Evolutionary conservation across 352 stramenopile species (phyloP).

Genomic region (Globisporangium paroecandrum): DNA sequence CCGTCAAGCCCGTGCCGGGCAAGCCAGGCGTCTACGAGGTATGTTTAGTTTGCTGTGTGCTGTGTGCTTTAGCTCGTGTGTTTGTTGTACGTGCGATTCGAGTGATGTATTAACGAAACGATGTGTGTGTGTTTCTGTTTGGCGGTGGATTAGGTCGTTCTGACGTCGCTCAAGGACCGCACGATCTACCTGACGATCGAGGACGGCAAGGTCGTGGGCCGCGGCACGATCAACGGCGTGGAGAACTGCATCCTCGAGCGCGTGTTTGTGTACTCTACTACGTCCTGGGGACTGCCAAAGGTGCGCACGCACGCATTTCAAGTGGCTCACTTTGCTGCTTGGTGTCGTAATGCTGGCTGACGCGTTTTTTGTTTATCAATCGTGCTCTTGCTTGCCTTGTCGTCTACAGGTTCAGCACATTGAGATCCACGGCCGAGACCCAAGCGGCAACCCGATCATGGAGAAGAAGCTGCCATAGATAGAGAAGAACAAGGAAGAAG

Average conservation of each 20-base stretch:
- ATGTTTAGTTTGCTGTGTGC: neutral
- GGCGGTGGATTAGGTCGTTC: constrained; percentile 26
- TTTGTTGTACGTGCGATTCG: constrained; percentile 1
- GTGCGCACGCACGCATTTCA: constrained; percentile 3
- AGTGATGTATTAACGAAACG: neutral
- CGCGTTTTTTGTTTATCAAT: neutral
- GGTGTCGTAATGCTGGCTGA: neutral
- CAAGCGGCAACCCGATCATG: constrained; percentile 59
- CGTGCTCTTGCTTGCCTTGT: neutral
- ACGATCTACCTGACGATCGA: constrained; percentile 69
- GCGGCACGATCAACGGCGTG: constrained; percentile 71
- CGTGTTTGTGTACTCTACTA: constrained; percentile 83
- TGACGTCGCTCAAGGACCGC: constrained; percentile 85
- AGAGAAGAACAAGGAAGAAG: neutral
- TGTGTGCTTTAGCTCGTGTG: neutral
- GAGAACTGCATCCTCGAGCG: constrained; percentile 69
- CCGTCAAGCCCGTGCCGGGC: constrained; percentile 64
- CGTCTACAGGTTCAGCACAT: constrained; percentile 68
- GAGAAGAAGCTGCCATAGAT: constrained; percentile 83
- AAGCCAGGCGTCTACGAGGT: constrained; percentile 73
- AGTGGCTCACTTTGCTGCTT: neutral
- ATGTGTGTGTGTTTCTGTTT: neutral
- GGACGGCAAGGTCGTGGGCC: constrained; percentile 69
- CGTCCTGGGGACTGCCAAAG: constrained; percentile 86
- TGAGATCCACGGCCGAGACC: constrained; percentile 82